Conservation (phyloP, 208 protist species). For the Plasmodiophora brassicae region DNA sequence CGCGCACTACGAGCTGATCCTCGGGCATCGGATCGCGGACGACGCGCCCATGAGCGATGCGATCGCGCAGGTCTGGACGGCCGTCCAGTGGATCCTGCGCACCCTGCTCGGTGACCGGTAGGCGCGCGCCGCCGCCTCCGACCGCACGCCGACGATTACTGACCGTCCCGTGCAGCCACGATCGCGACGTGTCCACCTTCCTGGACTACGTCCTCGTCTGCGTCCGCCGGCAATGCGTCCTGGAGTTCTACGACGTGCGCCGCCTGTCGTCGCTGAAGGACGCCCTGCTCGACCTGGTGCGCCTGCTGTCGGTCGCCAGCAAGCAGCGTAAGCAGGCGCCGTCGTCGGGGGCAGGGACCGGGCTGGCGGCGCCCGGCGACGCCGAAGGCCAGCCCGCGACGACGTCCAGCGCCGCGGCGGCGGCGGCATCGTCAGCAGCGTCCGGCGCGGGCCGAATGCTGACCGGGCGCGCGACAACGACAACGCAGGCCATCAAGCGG, state of each 20-base stretch:
- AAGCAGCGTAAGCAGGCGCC: neutral
- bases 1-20: neutral
- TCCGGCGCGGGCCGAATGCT: neutral
- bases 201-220: neutral
- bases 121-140: neutral
- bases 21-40: neutral
- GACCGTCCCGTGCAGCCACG: neutral
- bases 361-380: neutral
- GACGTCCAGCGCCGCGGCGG: neutral
- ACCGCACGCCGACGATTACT: neutral
- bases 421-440: neutral
- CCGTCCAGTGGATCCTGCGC: neutral
- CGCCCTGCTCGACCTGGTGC: neutral
- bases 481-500: neutral
- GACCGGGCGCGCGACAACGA: neutral
- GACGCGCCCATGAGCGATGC: neutral
- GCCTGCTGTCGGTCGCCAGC: neutral
- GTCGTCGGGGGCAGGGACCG: neutral
- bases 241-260: constrained; percentile 10
- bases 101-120: neutral
- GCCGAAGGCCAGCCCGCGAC: neutral
- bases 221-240: neutral
- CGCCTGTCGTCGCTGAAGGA: neutral
- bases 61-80: constrained; percentile 1
- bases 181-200: neutral